Percentiles rank a stretch among this genome's conserved stretches.
Conservation (phyloP, 768 basidiomycete species). For the Dacryopinax primogenitus region DNA sequence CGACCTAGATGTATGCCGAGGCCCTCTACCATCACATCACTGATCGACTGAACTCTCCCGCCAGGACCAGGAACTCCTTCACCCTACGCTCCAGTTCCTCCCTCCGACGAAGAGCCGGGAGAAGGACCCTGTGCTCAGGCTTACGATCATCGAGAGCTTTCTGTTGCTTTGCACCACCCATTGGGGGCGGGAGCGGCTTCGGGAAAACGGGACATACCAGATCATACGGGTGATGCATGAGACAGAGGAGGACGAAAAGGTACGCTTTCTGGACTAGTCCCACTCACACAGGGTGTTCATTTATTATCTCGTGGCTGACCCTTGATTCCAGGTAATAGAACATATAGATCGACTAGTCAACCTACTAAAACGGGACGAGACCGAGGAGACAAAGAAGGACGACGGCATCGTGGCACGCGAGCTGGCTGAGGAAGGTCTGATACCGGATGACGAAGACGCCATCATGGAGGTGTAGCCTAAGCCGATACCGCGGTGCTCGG, state of each 20-base stretch:
- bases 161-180: conserved; percentile 78
- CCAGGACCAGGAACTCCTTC: conserved; percentile 81
- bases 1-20: conserved; percentile 59
- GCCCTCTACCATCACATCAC: background rate
- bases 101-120: conserved; percentile 77
- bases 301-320: background rate
- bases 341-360: conserved; percentile 80
- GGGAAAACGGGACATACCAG: conserved; percentile 73
- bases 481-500: background rate
- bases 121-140: conserved; percentile 55
- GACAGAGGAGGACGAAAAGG: conserved; percentile 66
- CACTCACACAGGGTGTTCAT: too few relatives aligned
- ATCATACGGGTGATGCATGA: conserved; percentile 68
- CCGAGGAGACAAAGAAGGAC: conserved; percentile 34
- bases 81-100: conserved; percentile 72
- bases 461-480: conserved; percentile 5
- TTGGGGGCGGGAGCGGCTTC: conserved; percentile 71
- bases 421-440: background rate
- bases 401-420: conserved; percentile 14
- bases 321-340: conserved; percentile 56
- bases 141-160: conserved; percentile 80
- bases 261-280: conserved; percentile 24
- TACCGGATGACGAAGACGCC: background rate
- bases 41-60: background rate
- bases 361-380: conserved; percentile 70